Evolutionary conservation across 306 rosid genomes (phyloP), one percentile per base, ranked within the genome.

Genomic region (Cotoneaster glaucophyllus): DNA sequence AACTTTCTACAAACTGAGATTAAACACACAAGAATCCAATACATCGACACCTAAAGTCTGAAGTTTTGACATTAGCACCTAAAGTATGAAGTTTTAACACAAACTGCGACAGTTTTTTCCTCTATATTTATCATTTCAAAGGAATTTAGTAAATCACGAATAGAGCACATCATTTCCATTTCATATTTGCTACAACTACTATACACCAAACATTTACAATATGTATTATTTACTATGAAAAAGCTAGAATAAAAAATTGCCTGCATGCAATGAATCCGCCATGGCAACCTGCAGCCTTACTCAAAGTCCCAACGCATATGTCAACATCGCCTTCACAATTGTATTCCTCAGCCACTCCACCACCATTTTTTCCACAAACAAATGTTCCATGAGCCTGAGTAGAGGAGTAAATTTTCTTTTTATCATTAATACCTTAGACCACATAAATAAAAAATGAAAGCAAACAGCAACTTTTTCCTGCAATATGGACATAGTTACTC

Each of bases 241-340:
- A 78, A 77, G 37, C 45, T 28, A 24, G 74, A 70, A 72, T 57
- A 48, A 54, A 77, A 7, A 48, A 74, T 73, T 85, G 86, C 98
- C 98, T 95, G 98, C 98, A 92, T 39, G 98, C 97, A 63, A 95
- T 92, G 77, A 95, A 95, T 80, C 98, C 98, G 48, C 98, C 98
- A 83, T 87, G 96, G 79, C 98, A 95, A 69, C 97, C 98, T 1
- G 91, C 97, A 83, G 97, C 98, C 82, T 92, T 95, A 80, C 98
- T 95, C 69, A 92, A 87, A 56, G 98, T 90, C 69, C 98, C 97
- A 79, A 92, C 81, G 79, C 96, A 92, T 67, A 92, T 86, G 81
- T 95, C 98, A 59, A 95, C 89, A 63, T 92, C 93, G 73, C 75
- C 86, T 83, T 95, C 97, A 83, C 97, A 95, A 64, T 92, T 77